Evolutionary conservation across 495 filamentous ascomycete species (phyloP).

Genomic region (Talaromyces trachyspermus): DNA sequence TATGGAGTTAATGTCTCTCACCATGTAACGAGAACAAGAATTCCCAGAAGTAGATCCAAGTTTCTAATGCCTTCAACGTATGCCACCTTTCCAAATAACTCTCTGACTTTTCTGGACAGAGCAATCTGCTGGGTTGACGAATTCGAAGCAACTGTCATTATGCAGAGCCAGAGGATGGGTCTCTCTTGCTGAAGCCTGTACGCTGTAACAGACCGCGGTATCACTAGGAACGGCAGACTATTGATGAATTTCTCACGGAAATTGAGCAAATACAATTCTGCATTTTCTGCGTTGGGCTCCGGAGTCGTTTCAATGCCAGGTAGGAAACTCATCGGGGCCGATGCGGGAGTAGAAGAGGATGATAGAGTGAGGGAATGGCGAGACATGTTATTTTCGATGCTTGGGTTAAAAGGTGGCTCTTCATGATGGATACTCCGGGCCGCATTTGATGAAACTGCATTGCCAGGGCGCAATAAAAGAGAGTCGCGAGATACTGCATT

Average conservation of each 20-base stretch:
- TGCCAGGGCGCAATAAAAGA: too few relatives aligned
- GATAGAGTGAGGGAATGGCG: constrained; percentile 14
- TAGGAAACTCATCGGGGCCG: not conserved
- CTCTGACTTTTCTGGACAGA: constrained; percentile 30
- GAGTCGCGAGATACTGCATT: too few relatives aligned
- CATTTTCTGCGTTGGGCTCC: constrained; percentile 15
- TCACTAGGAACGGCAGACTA: constrained; percentile 37
- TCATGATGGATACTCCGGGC: constrained; percentile 13
- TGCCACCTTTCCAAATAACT: constrained; percentile 38
- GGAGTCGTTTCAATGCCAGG: not conserved
- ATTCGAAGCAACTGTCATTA: constrained; percentile 37
- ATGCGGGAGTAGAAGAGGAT: not conserved
- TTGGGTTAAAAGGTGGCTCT: not conserved
- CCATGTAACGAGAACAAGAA: constrained; percentile 43
- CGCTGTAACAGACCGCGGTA: constrained; percentile 37
- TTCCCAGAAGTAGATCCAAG: constrained; percentile 49
- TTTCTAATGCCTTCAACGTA: constrained; percentile 41
- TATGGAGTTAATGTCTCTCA: constrained; percentile 13
- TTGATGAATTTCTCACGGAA: constrained; percentile 37
- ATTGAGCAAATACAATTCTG: constrained; percentile 28
- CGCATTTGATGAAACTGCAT: constrained; percentile 12
- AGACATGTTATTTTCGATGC: constrained; percentile 8
- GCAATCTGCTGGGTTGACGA: constrained; percentile 25
- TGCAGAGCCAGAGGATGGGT: constrained; percentile 49
- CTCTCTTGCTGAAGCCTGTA: constrained; percentile 35